Conservation (phyloP, 352 stramenopile genomes). For the Peronospora belbahrii region DNA sequence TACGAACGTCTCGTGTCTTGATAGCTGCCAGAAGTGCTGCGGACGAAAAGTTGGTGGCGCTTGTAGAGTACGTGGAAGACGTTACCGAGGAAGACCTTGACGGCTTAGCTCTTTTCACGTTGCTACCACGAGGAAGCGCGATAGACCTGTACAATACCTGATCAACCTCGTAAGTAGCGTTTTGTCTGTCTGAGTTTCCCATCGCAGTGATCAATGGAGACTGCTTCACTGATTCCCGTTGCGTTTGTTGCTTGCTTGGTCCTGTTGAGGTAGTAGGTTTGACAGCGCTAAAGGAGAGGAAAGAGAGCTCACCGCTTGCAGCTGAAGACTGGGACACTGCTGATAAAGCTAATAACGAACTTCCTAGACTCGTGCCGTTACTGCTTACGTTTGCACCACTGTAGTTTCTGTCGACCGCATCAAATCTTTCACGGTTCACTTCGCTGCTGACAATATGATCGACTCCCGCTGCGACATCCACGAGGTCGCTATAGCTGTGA, state of each 20-base stretch:
- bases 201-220: not conserved
- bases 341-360: slow-evolving; percentile 8
- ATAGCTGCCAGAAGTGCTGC: slow-evolving; percentile 21
- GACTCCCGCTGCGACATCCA: slow-evolving; percentile 5
- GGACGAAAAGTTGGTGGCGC: slow-evolving; percentile 11
- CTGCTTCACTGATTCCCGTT: not conserved
- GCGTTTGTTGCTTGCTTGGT: not conserved
- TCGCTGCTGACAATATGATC: slow-evolving; percentile 18
- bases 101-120: not conserved
- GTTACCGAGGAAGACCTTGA: not conserved
- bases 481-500: slow-evolving; percentile 24
- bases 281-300: slow-evolving; percentile 20
- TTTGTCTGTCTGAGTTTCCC: not conserved
- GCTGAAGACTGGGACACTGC: slow-evolving; percentile 12
- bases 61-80: slow-evolving; percentile 1
- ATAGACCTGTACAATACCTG: slow-evolving; percentile 9
- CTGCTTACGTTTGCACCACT: slow-evolving; percentile 2
- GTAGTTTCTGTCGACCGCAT: not conserved
- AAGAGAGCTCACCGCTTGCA: slow-evolving; percentile 22
- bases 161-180: not conserved
- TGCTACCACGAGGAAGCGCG: slow-evolving; percentile 1
- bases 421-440: slow-evolving; percentile 7
- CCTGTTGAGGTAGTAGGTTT: slow-evolving; percentile 1
- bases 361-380: slow-evolving; percentile 5
- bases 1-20: slow-evolving; percentile 15